Evolutionary conservation across 2,329 filamentous ascomycete genomes (phyloP), one percentile per base, ranked within the genome.

Genomic region (Microcera coccophila): DNA sequence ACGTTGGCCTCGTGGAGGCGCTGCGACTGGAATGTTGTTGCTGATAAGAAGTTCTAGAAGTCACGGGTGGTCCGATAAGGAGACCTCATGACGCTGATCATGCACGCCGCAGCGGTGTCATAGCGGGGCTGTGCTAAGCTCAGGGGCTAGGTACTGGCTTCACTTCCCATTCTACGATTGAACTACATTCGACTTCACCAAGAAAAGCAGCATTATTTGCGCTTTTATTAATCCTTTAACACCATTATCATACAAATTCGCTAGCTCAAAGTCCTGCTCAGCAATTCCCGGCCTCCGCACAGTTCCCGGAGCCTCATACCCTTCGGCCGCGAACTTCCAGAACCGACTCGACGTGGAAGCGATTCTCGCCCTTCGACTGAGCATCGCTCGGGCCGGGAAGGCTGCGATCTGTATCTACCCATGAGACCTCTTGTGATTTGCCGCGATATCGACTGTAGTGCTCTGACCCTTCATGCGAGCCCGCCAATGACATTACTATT

Each of bases 291-390:
- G 62, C 51, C 54, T 74, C 55, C 2, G 62, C 31, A 69, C 68
- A 24, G 67, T 73, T 35, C 55, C 58, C 0, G 70, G 70, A 9
- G 71, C 55, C 36, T 73, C 53, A 39, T 66, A 58, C 0, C 67
- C 67, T 57, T 71, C 66, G 1, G 68, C 69, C 2, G 69, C n/a
- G n/a, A n/a, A n/a, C n/a, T n/a, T n/a, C n/a, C n/a, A n/a, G n/a
- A n/a, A n/a, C n/a, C n/a, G n/a, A n/a, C 61, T 73, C 67, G 1
- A 66, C 62, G 2, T 46, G 50, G 44, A 73, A 67, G 45, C 70
- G 70, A 9, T 73, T 59, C 3, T 59, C 56, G 5, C 68, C 71
- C 54, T 65, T 67, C 57, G 64, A 72, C 39, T 65, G 48, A 35
- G 57, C 60, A 33, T 71, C 70, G 4, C 63, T 64, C 12, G 62